phyloP scores from a whole-genome alignment of 306 rosid genomes.

The Herpetospermum pedunculosum region DNA sequence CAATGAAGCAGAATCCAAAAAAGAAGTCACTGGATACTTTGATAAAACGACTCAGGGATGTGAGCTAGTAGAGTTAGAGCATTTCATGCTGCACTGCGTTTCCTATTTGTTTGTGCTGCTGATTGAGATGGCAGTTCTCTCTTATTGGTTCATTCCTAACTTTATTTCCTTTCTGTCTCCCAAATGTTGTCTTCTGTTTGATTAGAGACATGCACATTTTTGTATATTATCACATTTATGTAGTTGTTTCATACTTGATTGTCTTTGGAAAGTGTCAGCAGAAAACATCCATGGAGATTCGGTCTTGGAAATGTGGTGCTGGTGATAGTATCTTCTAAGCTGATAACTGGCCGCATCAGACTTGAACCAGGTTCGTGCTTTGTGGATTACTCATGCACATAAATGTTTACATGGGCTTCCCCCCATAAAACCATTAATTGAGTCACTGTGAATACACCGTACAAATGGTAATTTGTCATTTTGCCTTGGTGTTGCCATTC shows the following conservation, averaged over 20 bases:
- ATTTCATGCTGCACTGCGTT: conserved; percentile 22
- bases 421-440: background rate
- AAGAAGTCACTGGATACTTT: conserved; percentile 74
- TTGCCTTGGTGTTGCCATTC: background rate
- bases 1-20: conserved; percentile 80
- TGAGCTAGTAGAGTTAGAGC: conserved; percentile 39
- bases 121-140: conserved; percentile 31
- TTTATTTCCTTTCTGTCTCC: conserved; percentile 24
- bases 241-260: conserved; percentile 27
- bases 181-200: conserved; percentile 20
- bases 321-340: background rate
- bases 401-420: background rate
- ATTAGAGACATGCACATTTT: conserved; percentile 9
- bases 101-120: conserved; percentile 23
- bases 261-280: conserved; percentile 10
- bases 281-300: conserved; percentile 15
- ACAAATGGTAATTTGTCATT: background rate
- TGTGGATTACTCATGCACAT: background rate
- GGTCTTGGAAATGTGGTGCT: background rate
- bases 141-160: conserved; percentile 27
- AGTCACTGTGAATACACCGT: background rate
- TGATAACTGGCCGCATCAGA: conserved; percentile 1
- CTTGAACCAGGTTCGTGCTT: background rate
- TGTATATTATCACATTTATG: conserved; percentile 28
- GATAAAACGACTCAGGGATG: conserved; percentile 88